Evolutionary conservation across 345 rosid species (phyloP), one percentile per base, ranked within the genome.

Genomic region (Populus ilicifolia): DNA sequence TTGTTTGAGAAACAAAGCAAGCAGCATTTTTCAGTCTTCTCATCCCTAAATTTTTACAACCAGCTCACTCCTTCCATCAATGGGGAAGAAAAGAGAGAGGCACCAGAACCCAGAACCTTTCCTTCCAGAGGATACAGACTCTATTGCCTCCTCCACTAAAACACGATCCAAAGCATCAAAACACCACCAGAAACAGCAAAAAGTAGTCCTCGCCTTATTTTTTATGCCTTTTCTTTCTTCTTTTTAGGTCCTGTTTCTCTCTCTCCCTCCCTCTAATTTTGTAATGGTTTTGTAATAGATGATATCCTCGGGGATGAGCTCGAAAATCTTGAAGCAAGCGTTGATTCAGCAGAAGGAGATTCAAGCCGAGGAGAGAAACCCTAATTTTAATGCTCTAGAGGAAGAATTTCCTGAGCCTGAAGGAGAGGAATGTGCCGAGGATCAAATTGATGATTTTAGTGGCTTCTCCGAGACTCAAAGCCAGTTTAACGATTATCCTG

Each of bases 241-340:
- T 13, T 8, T 33, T 30, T 9, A 6, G 6, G 0, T 14, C 17
- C 12, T 1, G 4, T 2, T 1, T 17, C 2, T 25, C 16, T 68
- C 17, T 38, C 6, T 38, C 39, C 6, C 39, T 38, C 7, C 8
- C 8, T 23, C 41, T n/a, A 18, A 27, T n/a, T 39, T 69, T 11
- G 8, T 35, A 54, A 54, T 21, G 8, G 4, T 44, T 67, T 41
- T 35, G 5, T 52, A 65, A 39, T 74, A 92, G 97, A 74, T 87
- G 85, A 87, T 96, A 56, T 88, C 92, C 0, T 83, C 93, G 33
- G 88, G 90, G 56, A 88, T 92, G 70, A 96, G 93, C 83, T 85
- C 92, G 14, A 93, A 92, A 85, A 96, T 96, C 68, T 73, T 96
- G 84, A 96, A 92, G 79, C 92, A 86, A 82, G 98, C 98, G 1